Evolutionary conservation across 345 rosid species (phyloP), one percentile per base, ranked within the genome.

Genomic region (Dovyalis caffra): DNA sequence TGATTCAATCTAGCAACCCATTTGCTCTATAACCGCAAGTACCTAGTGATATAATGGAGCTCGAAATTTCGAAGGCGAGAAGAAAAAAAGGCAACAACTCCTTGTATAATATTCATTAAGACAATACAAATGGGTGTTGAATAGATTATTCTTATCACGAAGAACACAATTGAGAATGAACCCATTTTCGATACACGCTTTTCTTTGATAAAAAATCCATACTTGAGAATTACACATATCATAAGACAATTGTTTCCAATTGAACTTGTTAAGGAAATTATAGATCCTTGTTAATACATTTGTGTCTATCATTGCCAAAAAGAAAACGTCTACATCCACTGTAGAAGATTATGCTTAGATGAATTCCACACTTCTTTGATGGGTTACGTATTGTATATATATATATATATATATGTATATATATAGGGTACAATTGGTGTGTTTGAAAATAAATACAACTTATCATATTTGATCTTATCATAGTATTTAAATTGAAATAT

Each of bases 321-420:
- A 60, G 63, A 61, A 72, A 40, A 62, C 76, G 11, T 72, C 68
- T 6, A 0, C 25, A 28, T 72, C 76, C 25, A 72, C 65, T 38
- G n/a, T n/a, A n/a, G n/a, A n/a, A n/a, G n/a, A n/a, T n/a, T n/a
- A n/a, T n/a, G n/a, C n/a, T n/a, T n/a, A n/a, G n/a, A n/a, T n/a
- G n/a, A n/a, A n/a, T n/a, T n/a, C n/a, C n/a, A n/a, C n/a, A n/a
- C n/a, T n/a, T n/a, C n/a, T n/a, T n/a, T n/a, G n/a, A n/a, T n/a
- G n/a, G n/a, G n/a, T n/a, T n/a, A n/a, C n/a, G n/a, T n/a, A n/a
- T n/a, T n/a, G n/a, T n/a, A n/a, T n/a, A n/a, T n/a, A n/a, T n/a
- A n/a, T n/a, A n/a, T n/a, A n/a, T n/a, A n/a, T n/a, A n/a, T n/a
- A n/a, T n/a, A n/a, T n/a, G n/a, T n/a, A n/a, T n/a, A n/a, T n/a